Base-by-base conservation (phyloP, 371 early-diverging fungal species). In the Nematocida displodere region DNA sequence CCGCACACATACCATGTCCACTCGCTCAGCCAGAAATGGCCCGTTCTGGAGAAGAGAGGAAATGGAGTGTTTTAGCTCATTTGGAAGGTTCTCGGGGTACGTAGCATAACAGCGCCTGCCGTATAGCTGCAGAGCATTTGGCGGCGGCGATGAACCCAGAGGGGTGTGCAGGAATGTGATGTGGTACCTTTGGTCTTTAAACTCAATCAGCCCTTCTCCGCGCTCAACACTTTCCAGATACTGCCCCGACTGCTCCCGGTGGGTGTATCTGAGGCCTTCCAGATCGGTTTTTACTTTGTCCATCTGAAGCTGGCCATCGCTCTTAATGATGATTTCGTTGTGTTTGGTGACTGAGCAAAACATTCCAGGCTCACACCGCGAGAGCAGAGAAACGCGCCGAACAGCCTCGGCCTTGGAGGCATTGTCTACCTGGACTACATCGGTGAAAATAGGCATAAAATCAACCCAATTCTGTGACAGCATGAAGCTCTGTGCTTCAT, bases 201-300 rank as follows among this genome's bases (percentile, higher is more conserved):
- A 4, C 11, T 37, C n/a, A n/a, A 71, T 34, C 8, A 62, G 26
- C 39, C 75, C 75, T 11, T 20, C n/a, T 2, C 52, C 75, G 11
- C 36, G 13, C 24, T 42, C 49, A 3, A 61, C 53, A 0, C 61
- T 58, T 31, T 71, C 75, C 28, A 47, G 42, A 26, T 71, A 58
- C 7, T 34, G 24, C n/a, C 29, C 56, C 8, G 75, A 71, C 28
- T 49, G 24, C 15, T 71, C 75, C n/a, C 54, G 13, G 26, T 34
- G 39, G 7, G 2, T 52, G 33, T 39, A 71, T 8, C 26, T 5
- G 5, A 71, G 37, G 0, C 61, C 75, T 29, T 71, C 75, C 36
- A 71, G 24, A 61, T 71, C 75, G n/a, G 75, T 71, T 47, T 49
- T 15, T 55, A 71, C 48, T 37, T 71, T 71, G 44, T 71, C 75